These are phyloP conservation scores for Lithocarpus polystachyus DNA, from an alignment of 306 rosid species.

Conservation along the genomic window DNA sequence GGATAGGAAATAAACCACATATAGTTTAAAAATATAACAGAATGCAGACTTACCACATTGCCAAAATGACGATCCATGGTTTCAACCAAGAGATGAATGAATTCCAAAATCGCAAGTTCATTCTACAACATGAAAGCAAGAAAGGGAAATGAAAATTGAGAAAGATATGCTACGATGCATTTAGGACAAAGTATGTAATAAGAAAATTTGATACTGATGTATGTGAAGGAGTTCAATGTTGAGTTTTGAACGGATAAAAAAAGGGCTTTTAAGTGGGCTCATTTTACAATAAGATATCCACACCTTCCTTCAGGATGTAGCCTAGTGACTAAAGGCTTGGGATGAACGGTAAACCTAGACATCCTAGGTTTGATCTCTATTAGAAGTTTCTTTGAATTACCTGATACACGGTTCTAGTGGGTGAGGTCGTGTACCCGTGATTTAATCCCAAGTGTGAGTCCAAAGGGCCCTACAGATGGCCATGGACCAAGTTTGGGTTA, in stretches of 20 bases:
- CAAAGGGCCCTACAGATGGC: too few relatives aligned
- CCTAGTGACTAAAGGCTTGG: too few relatives aligned
- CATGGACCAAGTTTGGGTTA: too few relatives aligned
- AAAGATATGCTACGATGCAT: background rate
- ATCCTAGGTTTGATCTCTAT: too few relatives aligned
- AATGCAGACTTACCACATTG: constrained; percentile 65
- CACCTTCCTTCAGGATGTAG: background rate
- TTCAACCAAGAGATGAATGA: constrained; percentile 90
- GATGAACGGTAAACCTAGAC: too few relatives aligned
- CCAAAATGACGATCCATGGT: constrained; percentile 98
- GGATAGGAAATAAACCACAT: background rate
- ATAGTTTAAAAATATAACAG: background rate
- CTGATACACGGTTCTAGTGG: too few relatives aligned
- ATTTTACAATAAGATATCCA: constrained; percentile 1
- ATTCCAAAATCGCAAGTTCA: constrained; percentile 90
- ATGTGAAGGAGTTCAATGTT: background rate
- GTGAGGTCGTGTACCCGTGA: too few relatives aligned
- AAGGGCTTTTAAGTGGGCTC: background rate
- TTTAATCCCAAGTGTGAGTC: too few relatives aligned
- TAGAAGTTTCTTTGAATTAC: too few relatives aligned
- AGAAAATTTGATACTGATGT: background rate
- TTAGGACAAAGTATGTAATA: background rate
- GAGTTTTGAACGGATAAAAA: background rate
- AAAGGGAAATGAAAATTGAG: background rate
- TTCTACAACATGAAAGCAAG: constrained; percentile 52